phyloP scores from a whole-genome alignment of 768 basidiomycete species.

The Auricularia sp. region DNA sequence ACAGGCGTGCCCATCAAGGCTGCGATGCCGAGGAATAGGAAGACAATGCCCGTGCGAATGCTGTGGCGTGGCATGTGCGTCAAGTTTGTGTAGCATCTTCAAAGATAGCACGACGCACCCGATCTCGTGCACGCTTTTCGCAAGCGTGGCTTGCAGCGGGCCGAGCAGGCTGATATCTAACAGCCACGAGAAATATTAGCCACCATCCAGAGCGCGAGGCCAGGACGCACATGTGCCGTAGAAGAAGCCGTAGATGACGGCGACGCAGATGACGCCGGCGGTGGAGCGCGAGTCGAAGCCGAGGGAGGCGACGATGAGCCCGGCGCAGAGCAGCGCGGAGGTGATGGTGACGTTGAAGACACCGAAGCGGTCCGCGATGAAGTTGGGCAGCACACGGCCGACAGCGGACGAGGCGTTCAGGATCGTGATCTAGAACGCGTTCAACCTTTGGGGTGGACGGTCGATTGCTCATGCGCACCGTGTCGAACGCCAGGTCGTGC shows the following conservation, averaged over 20 bases:
- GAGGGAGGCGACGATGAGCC: constrained; percentile 18
- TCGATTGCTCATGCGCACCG: constrained; percentile 21
- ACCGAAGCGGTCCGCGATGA: constrained; percentile 34
- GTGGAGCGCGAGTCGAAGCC: constrained; percentile 19
- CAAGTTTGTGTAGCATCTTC: too few species aligned
- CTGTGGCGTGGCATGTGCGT: too few species aligned
- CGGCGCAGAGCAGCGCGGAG: neutral
- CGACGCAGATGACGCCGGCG: constrained; percentile 28
- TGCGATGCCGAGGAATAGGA: neutral
- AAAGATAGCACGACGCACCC: neutral
- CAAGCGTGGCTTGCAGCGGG: neutral
- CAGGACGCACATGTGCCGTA: constrained; percentile 17
- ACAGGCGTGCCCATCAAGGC: neutral
- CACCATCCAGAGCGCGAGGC: too few species aligned
- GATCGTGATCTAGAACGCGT: constrained; percentile 32
- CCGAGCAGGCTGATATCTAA: neutral
- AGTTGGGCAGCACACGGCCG: constrained; percentile 39
- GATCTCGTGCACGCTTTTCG: neutral
- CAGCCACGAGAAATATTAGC: too few species aligned
- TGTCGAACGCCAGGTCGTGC: constrained; percentile 44
- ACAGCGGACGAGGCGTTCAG: constrained; percentile 41
- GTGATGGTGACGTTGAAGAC: constrained; percentile 31
- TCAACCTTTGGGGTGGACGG: neutral
- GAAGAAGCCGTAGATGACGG: constrained; percentile 37
- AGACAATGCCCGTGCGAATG: neutral